Evolutionary conservation across 371 early-diverging fungal genomes (phyloP).

Genomic region (Saksenaea vasiformis): DNA sequence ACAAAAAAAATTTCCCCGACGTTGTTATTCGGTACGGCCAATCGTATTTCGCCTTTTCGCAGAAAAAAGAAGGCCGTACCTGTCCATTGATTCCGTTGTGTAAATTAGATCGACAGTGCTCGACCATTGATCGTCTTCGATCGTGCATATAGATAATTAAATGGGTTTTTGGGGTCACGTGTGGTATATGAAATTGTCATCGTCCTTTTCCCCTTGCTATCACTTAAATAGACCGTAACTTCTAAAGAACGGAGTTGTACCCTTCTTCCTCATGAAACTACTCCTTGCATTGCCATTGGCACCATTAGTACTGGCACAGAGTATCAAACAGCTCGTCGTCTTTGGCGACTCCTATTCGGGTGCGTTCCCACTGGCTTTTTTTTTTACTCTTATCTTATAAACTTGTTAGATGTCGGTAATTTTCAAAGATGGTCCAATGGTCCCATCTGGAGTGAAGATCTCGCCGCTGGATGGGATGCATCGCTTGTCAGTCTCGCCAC

Average conservation of each 20-base stretch:
- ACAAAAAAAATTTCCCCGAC: not conserved
- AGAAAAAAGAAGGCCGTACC: not conserved
- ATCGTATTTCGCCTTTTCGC: not conserved
- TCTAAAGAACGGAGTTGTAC: not conserved
- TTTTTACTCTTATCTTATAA: not conserved
- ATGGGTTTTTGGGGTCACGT: not conserved
- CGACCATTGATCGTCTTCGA: not conserved
- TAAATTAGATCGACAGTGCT: not conserved
- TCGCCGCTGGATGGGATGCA: conserved; percentile 47
- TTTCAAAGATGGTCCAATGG: conserved; percentile 42
- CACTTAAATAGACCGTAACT: not conserved
- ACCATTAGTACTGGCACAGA: conserved; percentile 4
- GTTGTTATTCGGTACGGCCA: not conserved
- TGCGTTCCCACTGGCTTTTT: conserved; percentile 12
- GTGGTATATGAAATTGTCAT: not conserved
- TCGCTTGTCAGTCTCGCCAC: conserved; percentile 43
- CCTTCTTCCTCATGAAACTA: not conserved
- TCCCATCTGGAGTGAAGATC: conserved; percentile 48
- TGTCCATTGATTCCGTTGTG: not conserved
- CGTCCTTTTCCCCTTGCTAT: not conserved
- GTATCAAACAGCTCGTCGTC: conserved; percentile 38
- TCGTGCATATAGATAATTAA: not conserved
- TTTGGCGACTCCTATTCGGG: conserved; percentile 57
- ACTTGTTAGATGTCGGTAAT: conserved; percentile 37
- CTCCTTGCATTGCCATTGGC: not conserved